Conservation (phyloP, 768 basidiomycete species). For the Rhodocollybia butyracea region DNA sequence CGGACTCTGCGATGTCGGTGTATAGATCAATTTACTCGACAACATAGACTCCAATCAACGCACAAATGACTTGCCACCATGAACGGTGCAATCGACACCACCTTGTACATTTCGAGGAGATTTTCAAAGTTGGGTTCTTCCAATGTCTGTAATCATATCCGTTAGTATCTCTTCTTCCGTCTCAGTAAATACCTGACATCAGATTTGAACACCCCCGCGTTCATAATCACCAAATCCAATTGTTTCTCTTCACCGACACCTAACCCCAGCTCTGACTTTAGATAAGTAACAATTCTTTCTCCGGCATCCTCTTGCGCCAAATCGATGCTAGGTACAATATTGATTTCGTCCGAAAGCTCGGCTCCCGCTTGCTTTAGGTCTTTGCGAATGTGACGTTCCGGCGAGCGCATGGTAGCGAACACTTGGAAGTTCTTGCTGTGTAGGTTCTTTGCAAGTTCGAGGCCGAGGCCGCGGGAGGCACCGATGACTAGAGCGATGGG, state of each 20-base stretch:
- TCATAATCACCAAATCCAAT: conserved; percentile 33
- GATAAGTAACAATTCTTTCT: conserved; percentile 24
- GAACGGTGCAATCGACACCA: conserved; percentile 40
- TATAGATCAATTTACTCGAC: background rate
- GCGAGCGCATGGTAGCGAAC: conserved; percentile 36
- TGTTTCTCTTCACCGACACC: conserved; percentile 10
- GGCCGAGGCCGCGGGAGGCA: conserved; percentile 42
- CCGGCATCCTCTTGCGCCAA: conserved; percentile 30
- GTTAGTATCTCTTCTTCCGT: background rate
- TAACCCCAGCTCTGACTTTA: conserved; percentile 20
- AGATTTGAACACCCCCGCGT: conserved; percentile 35
- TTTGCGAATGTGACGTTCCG: background rate
- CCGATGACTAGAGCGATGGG: conserved; percentile 36
- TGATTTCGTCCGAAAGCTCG: conserved; percentile 29
- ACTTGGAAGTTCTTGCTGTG: conserved; percentile 21
- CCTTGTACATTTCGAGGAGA: conserved; percentile 43
- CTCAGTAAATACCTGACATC: conserved; percentile 27
- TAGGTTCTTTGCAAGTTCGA: conserved; percentile 30
- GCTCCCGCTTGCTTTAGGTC: conserved; percentile 17
- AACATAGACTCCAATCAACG: background rate
- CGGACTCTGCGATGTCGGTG: conserved; percentile 13
- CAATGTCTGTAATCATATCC: conserved; percentile 25
- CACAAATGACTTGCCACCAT: conserved; percentile 30
- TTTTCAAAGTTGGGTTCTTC: conserved; percentile 33
- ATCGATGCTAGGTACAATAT: conserved; percentile 36